phyloP scores from a whole-genome alignment of 2,329 filamentous ascomycete species.

The Diaporthe sp. region DNA sequence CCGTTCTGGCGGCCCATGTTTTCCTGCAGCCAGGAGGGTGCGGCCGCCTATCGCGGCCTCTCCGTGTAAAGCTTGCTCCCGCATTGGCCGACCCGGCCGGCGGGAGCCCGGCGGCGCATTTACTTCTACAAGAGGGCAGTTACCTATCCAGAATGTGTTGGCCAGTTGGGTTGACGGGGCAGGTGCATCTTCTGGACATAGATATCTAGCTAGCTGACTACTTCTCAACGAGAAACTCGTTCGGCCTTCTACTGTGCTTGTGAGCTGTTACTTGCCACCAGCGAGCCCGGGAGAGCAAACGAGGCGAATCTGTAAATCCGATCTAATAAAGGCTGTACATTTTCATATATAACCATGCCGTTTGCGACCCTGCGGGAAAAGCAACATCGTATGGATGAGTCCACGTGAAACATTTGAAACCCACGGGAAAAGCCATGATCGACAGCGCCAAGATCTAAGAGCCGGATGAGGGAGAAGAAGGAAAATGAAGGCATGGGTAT shows the following conservation, averaged over 20 bases:
- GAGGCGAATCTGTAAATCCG: neutral
- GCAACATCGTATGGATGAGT: neutral
- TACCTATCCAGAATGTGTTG: neutral
- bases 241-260: neutral
- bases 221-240: neutral
- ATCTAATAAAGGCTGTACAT: neutral
- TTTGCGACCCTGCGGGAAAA: neutral
- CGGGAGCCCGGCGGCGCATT: neutral
- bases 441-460: neutral
- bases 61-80: constrained; percentile 3
- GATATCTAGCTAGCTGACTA: neutral
- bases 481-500: no score
- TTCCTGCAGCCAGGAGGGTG: neutral
- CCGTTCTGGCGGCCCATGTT: constrained; percentile 27
- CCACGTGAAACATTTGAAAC: neutral
- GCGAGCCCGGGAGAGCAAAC: neutral
- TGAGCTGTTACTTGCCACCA: neutral
- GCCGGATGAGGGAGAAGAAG: neutral
- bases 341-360: neutral
- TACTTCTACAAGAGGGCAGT: no score
- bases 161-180: neutral
- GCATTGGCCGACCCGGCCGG: neutral
- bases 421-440: neutral
- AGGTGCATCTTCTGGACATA: neutral
- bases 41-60: constrained; percentile 6